Evolutionary conservation across 2,329 filamentous ascomycete genomes (phyloP).

Genomic region (Colletotrichum brevisporum): DNA sequence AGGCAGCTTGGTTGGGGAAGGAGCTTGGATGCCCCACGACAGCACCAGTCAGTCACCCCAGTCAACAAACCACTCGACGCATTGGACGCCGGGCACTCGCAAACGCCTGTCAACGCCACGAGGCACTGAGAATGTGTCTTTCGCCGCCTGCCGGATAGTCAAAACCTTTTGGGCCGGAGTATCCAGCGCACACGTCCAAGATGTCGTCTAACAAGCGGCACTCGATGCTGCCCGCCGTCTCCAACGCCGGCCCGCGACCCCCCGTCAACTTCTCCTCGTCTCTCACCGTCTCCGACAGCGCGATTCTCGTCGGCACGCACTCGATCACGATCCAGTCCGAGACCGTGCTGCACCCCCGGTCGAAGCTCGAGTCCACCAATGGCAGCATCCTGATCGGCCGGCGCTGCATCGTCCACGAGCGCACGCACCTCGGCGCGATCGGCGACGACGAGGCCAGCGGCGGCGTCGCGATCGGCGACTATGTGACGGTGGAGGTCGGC

Average conservation of each 20-base stretch:
- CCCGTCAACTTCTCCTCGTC: constrained; percentile 74
- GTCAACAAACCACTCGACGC: not conserved
- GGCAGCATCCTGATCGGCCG: constrained; percentile 87
- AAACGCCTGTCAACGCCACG: not conserved
- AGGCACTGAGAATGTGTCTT: constrained; percentile 24
- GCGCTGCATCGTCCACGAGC: constrained; percentile 85
- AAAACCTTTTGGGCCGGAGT: constrained; percentile 30
- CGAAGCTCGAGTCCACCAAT: constrained; percentile 81
- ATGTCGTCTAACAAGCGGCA: constrained; percentile 67
- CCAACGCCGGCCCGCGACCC: constrained; percentile 69
- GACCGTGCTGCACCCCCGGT: constrained; percentile 88
- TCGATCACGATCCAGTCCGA: constrained; percentile 84
- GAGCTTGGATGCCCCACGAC: constrained; percentile 23
- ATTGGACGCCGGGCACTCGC: constrained; percentile 1
- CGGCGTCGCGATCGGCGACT: constrained; percentile 72
- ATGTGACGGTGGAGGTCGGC: constrained; percentile 73
- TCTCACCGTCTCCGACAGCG: constrained; percentile 73
- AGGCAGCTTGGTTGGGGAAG: constrained; percentile 13
- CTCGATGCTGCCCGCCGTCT: constrained; percentile 68
- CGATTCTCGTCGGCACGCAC: constrained; percentile 77
- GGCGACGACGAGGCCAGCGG: constrained; percentile 52
- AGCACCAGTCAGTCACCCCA: constrained; percentile 5
- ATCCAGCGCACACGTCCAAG: constrained; percentile 9
- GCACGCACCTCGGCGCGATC: constrained; percentile 67
- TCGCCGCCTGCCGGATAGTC: constrained; percentile 7